phyloP scores from a whole-genome alignment of 2,329 filamentous ascomycete genomes.

The Didymella keratinophila region DNA sequence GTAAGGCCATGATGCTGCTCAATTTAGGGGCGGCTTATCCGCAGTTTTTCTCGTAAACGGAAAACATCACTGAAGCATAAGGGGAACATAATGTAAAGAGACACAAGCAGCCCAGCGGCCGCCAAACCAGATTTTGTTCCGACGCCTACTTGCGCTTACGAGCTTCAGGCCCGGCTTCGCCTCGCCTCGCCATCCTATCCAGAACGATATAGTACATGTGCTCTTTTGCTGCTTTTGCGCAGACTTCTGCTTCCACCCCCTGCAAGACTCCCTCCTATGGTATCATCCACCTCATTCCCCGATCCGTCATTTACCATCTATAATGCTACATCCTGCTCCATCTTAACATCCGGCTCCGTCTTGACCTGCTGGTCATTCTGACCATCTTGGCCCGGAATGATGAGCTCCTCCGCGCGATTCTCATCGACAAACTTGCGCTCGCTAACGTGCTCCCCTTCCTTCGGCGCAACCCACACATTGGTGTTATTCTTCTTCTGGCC shows the following conservation, averaged over 20 bases:
- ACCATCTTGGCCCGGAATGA: slow-evolving; percentile 63
- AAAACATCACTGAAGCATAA: no score
- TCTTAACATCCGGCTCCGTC: slow-evolving; percentile 24
- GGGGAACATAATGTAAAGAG: no score
- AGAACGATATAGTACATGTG: slow-evolving; percentile 40
- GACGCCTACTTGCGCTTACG: slow-evolving; percentile 5
- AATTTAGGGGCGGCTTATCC: no score
- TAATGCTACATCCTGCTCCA: slow-evolving; percentile 31
- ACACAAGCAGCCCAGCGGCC: slow-evolving; percentile 29
- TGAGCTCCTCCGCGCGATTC: slow-evolving; percentile 71
- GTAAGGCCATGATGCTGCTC: no score
- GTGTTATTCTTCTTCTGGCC: slow-evolving; percentile 79
- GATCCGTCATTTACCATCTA: slow-evolving; percentile 8
- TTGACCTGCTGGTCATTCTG: slow-evolving; percentile 13
- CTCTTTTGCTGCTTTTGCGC: slow-evolving; percentile 20
- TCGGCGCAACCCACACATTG: slow-evolving; percentile 84
- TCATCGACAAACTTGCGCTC: slow-evolving; percentile 88
- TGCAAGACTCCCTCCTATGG: no score
- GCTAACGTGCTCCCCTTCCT: slow-evolving; percentile 70
- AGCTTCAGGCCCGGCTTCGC: background rate
- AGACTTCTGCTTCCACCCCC: slow-evolving; percentile 12
- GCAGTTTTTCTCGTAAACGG: no score
- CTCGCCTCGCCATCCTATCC: slow-evolving; percentile 20
- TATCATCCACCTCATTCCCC: slow-evolving; percentile 22
- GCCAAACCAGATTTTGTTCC: slow-evolving; percentile 19